Conservation (phyloP, 23 red algal species). For the Gracilaria caudata region DNA sequence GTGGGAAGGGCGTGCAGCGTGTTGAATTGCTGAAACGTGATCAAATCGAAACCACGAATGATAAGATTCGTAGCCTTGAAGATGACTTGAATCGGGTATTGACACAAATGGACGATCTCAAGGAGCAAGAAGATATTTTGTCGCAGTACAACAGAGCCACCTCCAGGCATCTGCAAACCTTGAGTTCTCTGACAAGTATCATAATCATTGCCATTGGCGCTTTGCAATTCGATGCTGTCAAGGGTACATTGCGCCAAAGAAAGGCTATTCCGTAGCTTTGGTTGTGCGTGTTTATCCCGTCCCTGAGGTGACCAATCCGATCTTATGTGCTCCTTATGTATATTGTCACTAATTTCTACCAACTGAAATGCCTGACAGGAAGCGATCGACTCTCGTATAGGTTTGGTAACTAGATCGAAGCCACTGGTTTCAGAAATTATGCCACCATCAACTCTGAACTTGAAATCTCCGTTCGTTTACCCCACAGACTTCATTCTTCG, state of each 20-base stretch:
- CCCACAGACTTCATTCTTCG: too few relatives aligned
- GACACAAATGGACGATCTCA: constrained; percentile 4
- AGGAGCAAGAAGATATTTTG: background rate
- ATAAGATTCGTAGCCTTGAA: constrained; percentile 23
- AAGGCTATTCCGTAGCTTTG: constrained; percentile 22
- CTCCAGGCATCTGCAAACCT: constrained; percentile 6
- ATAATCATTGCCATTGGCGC: constrained; percentile 13
- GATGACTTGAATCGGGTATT: constrained; percentile 14
- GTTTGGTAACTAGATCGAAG: background rate
- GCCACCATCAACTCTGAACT: too few relatives aligned
- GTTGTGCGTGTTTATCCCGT: background rate
- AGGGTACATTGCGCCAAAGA: background rate
- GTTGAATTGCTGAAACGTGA: constrained; percentile 20
- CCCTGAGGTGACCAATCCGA: background rate
- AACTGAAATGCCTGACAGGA: background rate
- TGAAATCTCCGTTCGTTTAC: too few relatives aligned
- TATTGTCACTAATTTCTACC: background rate
- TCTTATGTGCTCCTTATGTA: background rate
- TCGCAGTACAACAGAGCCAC: constrained; percentile 18
- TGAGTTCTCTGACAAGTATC: constrained; percentile 13
- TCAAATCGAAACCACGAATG: constrained; percentile 7
- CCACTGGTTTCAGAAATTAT: background rate
- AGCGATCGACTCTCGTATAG: background rate
- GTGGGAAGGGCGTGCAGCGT: background rate
- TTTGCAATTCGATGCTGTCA: constrained; percentile 27